Evolutionary conservation across 2,329 filamentous ascomycete genomes (phyloP), one percentile per base, ranked within the genome.

Genomic region (Fonsecaea monophora): DNA sequence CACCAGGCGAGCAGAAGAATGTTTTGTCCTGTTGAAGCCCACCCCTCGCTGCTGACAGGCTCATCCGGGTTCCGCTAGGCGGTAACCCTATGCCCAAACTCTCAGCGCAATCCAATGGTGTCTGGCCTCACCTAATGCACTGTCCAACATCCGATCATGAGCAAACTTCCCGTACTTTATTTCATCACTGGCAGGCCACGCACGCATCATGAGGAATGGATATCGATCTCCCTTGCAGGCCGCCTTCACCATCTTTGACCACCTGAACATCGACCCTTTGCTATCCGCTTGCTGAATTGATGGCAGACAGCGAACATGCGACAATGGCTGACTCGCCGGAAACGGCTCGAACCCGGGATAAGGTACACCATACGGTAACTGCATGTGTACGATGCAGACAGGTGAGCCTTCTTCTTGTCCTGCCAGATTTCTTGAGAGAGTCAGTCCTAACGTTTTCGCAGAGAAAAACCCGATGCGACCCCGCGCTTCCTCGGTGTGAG

Each of bases 401-500:
- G 75, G 81, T 82, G 78, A 73, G 53, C 48, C 60, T 60, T 40
- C 58, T 56, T 35, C 3, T 42, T 59, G 45, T 50, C 21, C 45
- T 25, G 45, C 9, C 45, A 25, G 45, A 9, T 25, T 25, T 25
- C 45, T 25, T 50, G 18, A 50, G 34, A 34, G 50, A n/a, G 38
- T 62, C 35, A 38, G 25, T 37, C 60, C 50, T 60, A 60, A 72
- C 62, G 25, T 65, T 68, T 81, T 81, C 83, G 61, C 76, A 96
- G 94, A 89, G 94, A 75, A 99, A 99, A 84, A 98, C 94, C 42
- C 86, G 93, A 83, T 99, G 95, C 82, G 95, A 98, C 80, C 92
- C 95, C 3, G 92, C 91, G 13, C 86, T 99, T 25, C 95, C 95
- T 48, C 90, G 91, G 75, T 99, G 95, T 79, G 86, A 92, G 18